Evolutionary conservation across 805 yeast species (phyloP).

Genomic region (Metschnikowia peoriensis): DNA sequence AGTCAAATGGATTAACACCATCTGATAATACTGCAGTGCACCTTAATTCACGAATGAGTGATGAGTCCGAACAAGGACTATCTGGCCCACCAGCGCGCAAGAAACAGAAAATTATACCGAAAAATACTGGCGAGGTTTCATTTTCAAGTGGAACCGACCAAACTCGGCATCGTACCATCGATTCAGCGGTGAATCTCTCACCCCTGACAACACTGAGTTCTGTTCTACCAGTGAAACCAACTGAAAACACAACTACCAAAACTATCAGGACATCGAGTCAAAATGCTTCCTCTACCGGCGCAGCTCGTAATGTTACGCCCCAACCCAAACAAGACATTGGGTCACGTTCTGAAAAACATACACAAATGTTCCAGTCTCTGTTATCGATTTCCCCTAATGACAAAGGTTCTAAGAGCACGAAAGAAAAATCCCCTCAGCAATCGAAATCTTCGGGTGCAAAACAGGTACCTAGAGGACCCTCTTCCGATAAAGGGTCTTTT

Average conservation of each 20-base stretch:
- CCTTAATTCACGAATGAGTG: neutral
- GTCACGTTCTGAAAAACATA: no score
- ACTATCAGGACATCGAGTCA: no score
- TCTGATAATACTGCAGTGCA: neutral
- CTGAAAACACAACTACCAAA: no score
- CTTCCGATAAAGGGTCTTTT: slow-evolving; percentile 1
- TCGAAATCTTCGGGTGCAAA: neutral
- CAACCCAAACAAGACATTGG: no score
- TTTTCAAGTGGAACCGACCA: neutral
- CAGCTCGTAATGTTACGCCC: no score
- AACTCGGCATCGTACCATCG: neutral
- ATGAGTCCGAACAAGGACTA: neutral
- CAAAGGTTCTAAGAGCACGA: neutral
- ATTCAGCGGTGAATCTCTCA: neutral
- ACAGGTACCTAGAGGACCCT: neutral
- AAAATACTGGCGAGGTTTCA: neutral
- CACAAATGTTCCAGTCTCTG: no score
- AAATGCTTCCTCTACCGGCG: no score
- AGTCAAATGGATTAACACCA: neutral
- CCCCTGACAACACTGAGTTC: no score
- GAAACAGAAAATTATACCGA: neutral
- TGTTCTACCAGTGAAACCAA: no score
- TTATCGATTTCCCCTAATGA: neutral
- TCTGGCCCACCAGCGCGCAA: neutral
- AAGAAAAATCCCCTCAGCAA: neutral